These are phyloP conservation scores for Globisporangium okanoganense DNA, from an alignment of 352 stramenopile genomes.

Conservation along the genomic window DNA sequence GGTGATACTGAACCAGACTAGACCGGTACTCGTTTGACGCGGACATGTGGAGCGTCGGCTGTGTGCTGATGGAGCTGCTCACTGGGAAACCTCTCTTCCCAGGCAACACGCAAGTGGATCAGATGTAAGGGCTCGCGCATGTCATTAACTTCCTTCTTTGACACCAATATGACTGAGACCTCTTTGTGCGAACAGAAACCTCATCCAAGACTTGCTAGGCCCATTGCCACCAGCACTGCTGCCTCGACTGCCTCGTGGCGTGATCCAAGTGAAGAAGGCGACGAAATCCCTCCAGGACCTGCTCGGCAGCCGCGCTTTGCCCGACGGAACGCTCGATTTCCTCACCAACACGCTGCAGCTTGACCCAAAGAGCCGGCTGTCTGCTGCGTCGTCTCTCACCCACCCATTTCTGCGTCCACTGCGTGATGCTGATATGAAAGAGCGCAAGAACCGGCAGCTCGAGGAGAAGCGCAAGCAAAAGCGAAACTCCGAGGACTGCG, in stretches of 20 bases:
- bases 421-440: slow-evolving; percentile 44
- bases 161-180: not conserved
- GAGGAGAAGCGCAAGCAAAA: slow-evolving; percentile 33
- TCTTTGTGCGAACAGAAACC: slow-evolving; percentile 29
- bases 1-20: slow-evolving; percentile 24
- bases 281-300: slow-evolving; percentile 46
- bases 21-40: slow-evolving; percentile 81
- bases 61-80: slow-evolving; percentile 70
- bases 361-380: slow-evolving; percentile 53
- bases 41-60: slow-evolving; percentile 81
- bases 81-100: slow-evolving; percentile 74
- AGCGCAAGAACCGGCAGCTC: slow-evolving; percentile 29
- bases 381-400: slow-evolving; percentile 40
- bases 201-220: slow-evolving; percentile 69
- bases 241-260: slow-evolving; percentile 50
- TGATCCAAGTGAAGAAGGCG: slow-evolving; percentile 26
- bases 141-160: not conserved
- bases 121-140: slow-evolving; percentile 52
- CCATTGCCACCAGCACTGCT: slow-evolving; percentile 41
- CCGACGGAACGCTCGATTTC: slow-evolving; percentile 68
- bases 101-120: slow-evolving; percentile 74
- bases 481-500: slow-evolving; percentile 16
- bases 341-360: slow-evolving; percentile 53
- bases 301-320: slow-evolving; percentile 36
- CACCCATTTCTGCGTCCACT: slow-evolving; percentile 58